Conservation (phyloP, 1,284 basidiomycete species). For the Rhodotorula sp. region DNA sequence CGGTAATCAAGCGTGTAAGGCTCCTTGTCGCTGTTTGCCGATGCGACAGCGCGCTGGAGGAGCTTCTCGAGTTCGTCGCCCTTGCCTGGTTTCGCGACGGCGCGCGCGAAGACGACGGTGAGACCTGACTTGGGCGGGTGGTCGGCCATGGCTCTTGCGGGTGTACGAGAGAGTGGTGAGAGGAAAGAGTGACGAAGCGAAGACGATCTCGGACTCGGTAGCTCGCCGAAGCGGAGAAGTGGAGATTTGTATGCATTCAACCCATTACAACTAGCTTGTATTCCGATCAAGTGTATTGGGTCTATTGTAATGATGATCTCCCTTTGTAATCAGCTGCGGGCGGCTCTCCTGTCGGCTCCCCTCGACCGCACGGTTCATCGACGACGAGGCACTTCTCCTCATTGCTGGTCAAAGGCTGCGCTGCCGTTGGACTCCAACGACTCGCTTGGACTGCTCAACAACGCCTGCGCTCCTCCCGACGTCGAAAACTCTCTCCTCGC, state of each 20-base stretch:
- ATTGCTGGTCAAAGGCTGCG: neutral
- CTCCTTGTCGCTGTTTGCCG: constrained; percentile 30
- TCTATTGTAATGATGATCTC: too few species aligned
- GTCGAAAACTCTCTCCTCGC: too few species aligned
- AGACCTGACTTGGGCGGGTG: constrained; percentile 14
- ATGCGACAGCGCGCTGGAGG: constrained; percentile 11
- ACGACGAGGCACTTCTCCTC: neutral
- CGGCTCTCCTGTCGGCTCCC: too few species aligned
- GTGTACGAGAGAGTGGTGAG: neutral
- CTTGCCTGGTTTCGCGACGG: constrained; percentile 22
- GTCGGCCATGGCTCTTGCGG: constrained; percentile 9
- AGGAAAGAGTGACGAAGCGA: neutral
- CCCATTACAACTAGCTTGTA: too few species aligned
- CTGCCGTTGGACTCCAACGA: too few species aligned
- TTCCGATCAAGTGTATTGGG: too few species aligned
- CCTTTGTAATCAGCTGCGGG: too few species aligned
- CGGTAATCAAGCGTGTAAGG: constrained; percentile 28
- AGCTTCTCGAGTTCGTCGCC: constrained; percentile 15
- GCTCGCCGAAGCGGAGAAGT: neutral
- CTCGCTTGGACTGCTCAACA: too few species aligned
- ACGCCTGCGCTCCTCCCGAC: too few species aligned
- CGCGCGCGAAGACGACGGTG: constrained; percentile 26
- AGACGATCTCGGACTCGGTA: too few species aligned
- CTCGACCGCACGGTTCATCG: constrained; percentile 12
- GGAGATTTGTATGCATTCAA: too few species aligned